Evolutionary conservation across 1,139 yeast species (phyloP).

Genomic region (Spathaspora sp.): DNA sequence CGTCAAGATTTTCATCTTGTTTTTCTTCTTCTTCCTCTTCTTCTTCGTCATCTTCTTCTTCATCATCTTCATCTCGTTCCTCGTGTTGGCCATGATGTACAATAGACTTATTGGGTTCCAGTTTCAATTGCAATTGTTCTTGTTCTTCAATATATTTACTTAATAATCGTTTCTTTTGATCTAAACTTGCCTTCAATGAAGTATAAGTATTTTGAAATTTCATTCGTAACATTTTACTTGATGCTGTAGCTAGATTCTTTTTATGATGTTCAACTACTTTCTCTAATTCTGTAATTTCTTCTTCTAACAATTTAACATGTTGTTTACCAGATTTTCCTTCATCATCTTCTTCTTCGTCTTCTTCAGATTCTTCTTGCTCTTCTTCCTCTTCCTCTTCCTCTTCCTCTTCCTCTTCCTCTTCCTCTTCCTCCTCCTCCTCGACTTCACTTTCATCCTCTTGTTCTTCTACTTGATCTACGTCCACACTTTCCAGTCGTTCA

Average conservation of each 20-base stretch:
- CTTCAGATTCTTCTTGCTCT: constrained; percentile 27
- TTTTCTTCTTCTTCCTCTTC: constrained; percentile 24
- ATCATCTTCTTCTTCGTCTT: constrained; percentile 29
- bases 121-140: constrained; percentile 12
- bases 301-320: constrained; percentile 75
- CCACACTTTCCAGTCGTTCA: constrained; percentile 15
- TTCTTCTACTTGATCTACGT: constrained; percentile 18
- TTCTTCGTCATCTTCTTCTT: constrained; percentile 30
- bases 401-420: constrained; percentile 27
- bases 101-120: constrained; percentile 21
- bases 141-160: constrained; percentile 33
- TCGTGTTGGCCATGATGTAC: constrained; percentile 29
- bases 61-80: constrained; percentile 27
- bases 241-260: constrained; percentile 70
- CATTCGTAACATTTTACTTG: constrained; percentile 84
- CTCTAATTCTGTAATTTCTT: constrained; percentile 83
- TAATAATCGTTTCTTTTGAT: constrained; percentile 74
- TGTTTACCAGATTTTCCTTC: constrained; percentile 45
- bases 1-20: constrained; percentile 43
- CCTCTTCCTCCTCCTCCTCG: constrained; percentile 19
- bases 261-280: constrained; percentile 75
- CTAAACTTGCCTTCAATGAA: constrained; percentile 80
- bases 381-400: constrained; percentile 33
- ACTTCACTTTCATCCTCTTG: constrained; percentile 16
- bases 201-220: constrained; percentile 82